phyloP scores from a whole-genome alignment of 1,284 basidiomycete species.

The Ustilago crameri region DNA sequence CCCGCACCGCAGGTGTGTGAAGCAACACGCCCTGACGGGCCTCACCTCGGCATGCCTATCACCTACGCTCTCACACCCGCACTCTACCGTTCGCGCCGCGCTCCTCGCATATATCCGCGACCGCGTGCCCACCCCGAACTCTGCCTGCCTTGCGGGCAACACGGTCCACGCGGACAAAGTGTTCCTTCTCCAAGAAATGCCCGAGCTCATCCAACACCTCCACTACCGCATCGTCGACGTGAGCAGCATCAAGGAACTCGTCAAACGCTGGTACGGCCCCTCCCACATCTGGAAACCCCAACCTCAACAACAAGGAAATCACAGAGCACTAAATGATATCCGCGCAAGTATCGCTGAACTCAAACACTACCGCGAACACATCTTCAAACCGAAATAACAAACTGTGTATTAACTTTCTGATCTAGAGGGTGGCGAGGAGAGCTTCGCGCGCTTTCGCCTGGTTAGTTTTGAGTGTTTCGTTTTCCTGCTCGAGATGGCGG shows the following conservation, averaged over 20 bases:
- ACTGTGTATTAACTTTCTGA: not conserved
- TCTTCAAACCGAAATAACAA: not conserved
- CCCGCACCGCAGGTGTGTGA: constrained; percentile 24
- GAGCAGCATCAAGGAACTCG: constrained; percentile 80
- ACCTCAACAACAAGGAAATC: not conserved
- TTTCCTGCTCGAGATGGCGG: constrained; percentile 61
- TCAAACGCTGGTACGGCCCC: constrained; percentile 79
- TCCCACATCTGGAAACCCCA: constrained; percentile 33
- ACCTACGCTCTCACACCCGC: constrained; percentile 51
- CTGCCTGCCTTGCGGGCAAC: constrained; percentile 80
- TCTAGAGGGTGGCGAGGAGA: constrained; percentile 22
- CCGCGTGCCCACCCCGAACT: constrained; percentile 70
- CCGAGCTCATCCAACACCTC: constrained; percentile 71
- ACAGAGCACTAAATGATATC: constrained; percentile 82
- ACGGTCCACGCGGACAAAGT: constrained; percentile 81
- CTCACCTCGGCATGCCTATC: constrained; percentile 52
- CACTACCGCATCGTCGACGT: constrained; percentile 73
- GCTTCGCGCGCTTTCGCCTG: constrained; percentile 48
- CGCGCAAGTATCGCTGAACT: constrained; percentile 76
- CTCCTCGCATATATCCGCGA: constrained; percentile 70
- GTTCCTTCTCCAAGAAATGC: constrained; percentile 81
- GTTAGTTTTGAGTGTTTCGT: constrained; percentile 54
- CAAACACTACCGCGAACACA: constrained; percentile 68
- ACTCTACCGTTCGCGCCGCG: constrained; percentile 68
- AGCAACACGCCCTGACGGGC: constrained; percentile 50